A percentile compares a stretch with the other conserved stretches of the same genome.
Evolutionary conservation across 2,329 filamentous ascomycete genomes (phyloP).

Genomic region (Aspergillus fumigatiaffinis): DNA sequence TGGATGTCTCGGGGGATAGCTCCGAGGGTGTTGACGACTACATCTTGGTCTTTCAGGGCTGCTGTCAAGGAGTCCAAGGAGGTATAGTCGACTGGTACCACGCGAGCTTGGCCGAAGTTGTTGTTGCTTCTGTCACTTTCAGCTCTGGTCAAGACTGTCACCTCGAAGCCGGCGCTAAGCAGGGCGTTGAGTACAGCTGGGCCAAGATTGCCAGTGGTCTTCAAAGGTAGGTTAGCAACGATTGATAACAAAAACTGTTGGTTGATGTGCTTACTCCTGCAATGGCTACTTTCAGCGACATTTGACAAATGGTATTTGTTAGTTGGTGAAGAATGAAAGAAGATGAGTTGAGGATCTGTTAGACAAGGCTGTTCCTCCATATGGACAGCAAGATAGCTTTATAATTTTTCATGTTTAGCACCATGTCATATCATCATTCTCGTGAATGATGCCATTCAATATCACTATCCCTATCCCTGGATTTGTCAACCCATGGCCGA

Average conservation of each 20-base stretch:
- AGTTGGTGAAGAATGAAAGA: too few species aligned
- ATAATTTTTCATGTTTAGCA: neutral
- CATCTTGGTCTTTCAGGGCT: conserved; percentile 26
- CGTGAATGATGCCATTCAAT: neutral
- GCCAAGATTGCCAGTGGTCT: conserved; percentile 29
- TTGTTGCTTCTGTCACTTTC: conserved; percentile 4
- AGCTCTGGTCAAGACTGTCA: conserved; percentile 24
- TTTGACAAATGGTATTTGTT: too few species aligned
- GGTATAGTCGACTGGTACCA: conserved; percentile 26
- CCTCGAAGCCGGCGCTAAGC: conserved; percentile 20
- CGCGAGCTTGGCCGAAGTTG: conserved; percentile 3
- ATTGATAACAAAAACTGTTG: too few species aligned
- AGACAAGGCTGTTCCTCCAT: too few species aligned
- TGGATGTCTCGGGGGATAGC: neutral
- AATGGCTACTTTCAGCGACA: too few species aligned
- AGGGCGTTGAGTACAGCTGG: conserved; percentile 23
- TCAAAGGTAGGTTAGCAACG: neutral
- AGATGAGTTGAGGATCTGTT: too few species aligned
- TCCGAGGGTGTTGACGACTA: conserved; percentile 23
- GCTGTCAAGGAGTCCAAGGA: conserved; percentile 21
- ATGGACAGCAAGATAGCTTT: neutral
- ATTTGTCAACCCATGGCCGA: neutral
- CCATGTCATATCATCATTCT: neutral
- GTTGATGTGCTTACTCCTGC: too few species aligned
- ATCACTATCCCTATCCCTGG: too few species aligned